Evolutionary conservation across 164 flowering plant genomes (phyloP), one percentile per base, ranked within the genome.

Genomic region (Vitis rupestris): DNA sequence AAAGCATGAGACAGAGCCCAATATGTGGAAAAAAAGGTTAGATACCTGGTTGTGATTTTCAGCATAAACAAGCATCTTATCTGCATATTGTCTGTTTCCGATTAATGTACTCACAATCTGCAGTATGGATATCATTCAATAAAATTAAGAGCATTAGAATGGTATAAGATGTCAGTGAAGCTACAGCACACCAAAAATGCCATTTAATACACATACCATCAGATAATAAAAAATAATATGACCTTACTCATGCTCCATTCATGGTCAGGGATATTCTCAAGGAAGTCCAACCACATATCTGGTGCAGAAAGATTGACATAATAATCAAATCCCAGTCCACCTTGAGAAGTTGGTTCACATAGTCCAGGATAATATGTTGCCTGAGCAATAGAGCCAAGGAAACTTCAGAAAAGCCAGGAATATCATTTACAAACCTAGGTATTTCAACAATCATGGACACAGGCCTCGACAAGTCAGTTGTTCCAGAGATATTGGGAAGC

Each of bases 191-290:
- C 58, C 47, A 8, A 44, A 8, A 7, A 54, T 54, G 51, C 29
- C 48, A 44, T 12, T 60, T n/a, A 65, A 56, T 51, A 56, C 50
- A 63, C 13, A 60, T 14, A 49, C 12, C 50, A 67, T 15, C 57
- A 58, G 17, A 27, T 13, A 16, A 49, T 65, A 53, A 13, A 12
- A 75, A 64, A 47, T 27, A 47, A 63, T 48, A 57, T 13, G 71
- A 94, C 99, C 99, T 93, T 87, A 75, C 75, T 85, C 98, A 95
- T 91, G 83, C 82, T 88, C 99, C 99, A 95, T 44, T 92, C 87
- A 68, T 78, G 79, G 60, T 95, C 99, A 73, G 96, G 93, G 64
- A 85, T 81, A 79, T 86, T 87, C 69, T 89, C 85, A 14, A 95
- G 89, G 55, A 88, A 76, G 71, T 82, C 80, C 47, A 76, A 76